Evolutionary conservation across 768 basidiomycete species (phyloP).

Genomic region (Pulveroboletus ravenelii): DNA sequence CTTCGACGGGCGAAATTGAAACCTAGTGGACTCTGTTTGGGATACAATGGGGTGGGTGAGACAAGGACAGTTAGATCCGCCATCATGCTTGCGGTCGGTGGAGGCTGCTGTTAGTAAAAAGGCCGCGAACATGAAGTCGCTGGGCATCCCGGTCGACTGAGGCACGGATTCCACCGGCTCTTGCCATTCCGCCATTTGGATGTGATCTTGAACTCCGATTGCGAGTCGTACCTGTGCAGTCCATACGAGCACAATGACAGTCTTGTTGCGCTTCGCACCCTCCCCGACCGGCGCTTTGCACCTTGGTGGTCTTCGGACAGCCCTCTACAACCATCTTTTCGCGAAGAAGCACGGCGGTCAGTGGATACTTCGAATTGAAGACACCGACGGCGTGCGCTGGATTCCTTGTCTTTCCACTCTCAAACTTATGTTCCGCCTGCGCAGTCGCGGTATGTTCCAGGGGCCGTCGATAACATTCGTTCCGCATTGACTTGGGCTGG

Average conservation of each 20-base stretch:
- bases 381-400: constrained; percentile 82
- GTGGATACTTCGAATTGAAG: constrained; percentile 91
- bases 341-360: constrained; percentile 79
- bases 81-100: constrained; percentile 13
- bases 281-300: constrained; percentile 95
- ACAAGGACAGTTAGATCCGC: constrained; percentile 32
- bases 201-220: background rate
- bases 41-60: constrained; percentile 27
- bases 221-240: no score
- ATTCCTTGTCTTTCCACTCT: background rate
- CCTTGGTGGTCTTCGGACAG: constrained; percentile 91
- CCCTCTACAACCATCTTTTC: constrained; percentile 86
- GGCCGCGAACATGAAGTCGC: background rate
- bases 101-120: background rate
- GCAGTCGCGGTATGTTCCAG: constrained; percentile 77
- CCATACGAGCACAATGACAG: constrained; percentile 33
- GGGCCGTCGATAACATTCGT: constrained; percentile 77
- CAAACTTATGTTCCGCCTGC: background rate
- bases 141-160: background rate
- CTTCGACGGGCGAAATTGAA: constrained; percentile 31
- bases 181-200: background rate
- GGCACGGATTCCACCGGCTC: no score
- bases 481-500: constrained; percentile 86
- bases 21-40: constrained; percentile 19
- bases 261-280: constrained; percentile 87